Conservation (phyloP, 805 yeast genomes). For the Yarrowia divulgata region DNA sequence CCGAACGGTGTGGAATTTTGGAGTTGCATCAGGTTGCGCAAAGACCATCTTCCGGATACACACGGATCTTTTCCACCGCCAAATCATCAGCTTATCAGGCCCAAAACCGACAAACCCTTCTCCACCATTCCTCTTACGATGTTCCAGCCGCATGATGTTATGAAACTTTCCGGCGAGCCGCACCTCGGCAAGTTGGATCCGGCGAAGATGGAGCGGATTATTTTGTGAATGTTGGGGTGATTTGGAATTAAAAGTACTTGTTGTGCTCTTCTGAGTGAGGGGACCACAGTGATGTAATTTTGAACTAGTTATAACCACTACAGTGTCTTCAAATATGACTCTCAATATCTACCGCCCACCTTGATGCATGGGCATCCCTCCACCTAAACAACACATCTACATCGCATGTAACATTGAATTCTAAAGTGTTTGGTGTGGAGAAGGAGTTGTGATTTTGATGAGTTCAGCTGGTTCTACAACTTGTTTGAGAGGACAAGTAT, state of each 20-base stretch:
- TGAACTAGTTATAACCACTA: too few species aligned
- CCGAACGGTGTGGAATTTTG: neutral
- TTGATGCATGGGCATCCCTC: neutral
- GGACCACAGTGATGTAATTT: neutral
- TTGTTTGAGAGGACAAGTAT: too few species aligned
- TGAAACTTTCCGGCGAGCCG: slow-evolving; percentile 10
- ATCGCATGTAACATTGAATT: too few species aligned
- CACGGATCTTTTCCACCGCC: slow-evolving; percentile 9
- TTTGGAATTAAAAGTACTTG: too few species aligned
- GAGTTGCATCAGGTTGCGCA: neutral
- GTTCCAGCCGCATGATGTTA: neutral
- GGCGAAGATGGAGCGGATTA: too few species aligned
- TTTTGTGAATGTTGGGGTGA: too few species aligned
- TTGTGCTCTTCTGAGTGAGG: neutral
- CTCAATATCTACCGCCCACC: neutral
- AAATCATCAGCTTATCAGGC: neutral
- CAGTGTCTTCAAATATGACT: too few species aligned
- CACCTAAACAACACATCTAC: neutral
- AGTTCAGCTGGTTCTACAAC: too few species aligned
- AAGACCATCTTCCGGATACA: slow-evolving; percentile 22
- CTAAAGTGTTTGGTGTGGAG: too few species aligned
- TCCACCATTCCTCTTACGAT: neutral
- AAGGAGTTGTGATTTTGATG: too few species aligned
- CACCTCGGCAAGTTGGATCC: neutral
- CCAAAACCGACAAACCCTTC: neutral